phyloP scores from a whole-genome alignment of 345 rosid species.

The Moricandia arvensis region DNA sequence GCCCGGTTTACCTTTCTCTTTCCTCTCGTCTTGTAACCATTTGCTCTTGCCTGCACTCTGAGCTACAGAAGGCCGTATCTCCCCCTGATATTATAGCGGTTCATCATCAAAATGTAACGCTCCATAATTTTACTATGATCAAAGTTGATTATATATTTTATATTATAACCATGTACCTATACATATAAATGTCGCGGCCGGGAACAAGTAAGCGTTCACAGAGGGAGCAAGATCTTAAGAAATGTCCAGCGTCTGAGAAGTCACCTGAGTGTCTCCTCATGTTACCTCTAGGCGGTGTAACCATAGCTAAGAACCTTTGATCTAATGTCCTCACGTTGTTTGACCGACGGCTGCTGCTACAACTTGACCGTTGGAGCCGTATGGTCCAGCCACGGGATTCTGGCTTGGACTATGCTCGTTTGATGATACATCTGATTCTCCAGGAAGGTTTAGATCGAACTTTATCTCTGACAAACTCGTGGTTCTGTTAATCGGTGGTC shows the following conservation, averaged over 20 bases:
- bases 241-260: conserved; percentile 48
- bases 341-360: conserved; percentile 29
- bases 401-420: conserved; percentile 36
- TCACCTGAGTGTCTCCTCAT: conserved; percentile 58
- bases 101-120: background rate
- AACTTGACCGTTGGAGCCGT: conserved; percentile 11
- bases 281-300: conserved; percentile 45
- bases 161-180: conserved; percentile 49
- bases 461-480: conserved; percentile 73
- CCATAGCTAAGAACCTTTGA: conserved; percentile 45
- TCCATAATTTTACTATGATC: background rate
- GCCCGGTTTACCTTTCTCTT: conserved; percentile 53
- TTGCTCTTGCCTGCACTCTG: conserved; percentile 82
- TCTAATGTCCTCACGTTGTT: conserved; percentile 38
- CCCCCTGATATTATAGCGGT: conserved; percentile 53
- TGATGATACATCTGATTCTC: conserved; percentile 38
- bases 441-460: conserved; percentile 55
- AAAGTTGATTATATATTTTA: background rate
- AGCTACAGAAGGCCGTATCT: conserved; percentile 86
- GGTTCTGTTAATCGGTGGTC: conserved; percentile 77
- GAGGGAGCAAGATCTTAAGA: conserved; percentile 66
- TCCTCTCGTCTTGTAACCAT: conserved; percentile 77
- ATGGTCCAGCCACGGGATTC: conserved; percentile 18
- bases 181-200: conserved; percentile 90
- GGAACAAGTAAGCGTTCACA: conserved; percentile 79